Percentiles rank a stretch among this genome's conserved stretches.
Conservation (phyloP, 768 basidiomycete species). For the Trametes gibbosa region DNA sequence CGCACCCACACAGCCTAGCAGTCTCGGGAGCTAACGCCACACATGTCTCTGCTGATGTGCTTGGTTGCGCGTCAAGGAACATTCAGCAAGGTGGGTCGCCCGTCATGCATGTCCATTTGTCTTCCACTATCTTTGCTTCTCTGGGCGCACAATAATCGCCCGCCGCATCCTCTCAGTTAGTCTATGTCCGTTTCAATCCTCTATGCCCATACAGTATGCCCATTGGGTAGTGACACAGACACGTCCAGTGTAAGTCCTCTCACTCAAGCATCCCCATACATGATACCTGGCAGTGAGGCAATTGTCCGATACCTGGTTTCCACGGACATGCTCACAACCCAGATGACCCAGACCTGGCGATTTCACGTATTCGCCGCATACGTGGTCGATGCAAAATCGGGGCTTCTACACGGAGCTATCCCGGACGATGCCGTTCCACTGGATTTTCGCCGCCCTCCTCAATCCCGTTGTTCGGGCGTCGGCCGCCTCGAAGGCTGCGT, state of each 20-base stretch:
- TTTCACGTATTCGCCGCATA: neutral
- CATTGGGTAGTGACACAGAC: neutral
- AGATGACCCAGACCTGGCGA: neutral
- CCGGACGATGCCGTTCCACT: neutral
- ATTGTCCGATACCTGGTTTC: neutral
- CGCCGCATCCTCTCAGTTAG: neutral
- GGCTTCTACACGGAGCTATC: neutral
- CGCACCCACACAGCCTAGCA: too few species aligned
- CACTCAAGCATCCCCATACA: neutral
- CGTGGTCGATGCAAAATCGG: neutral
- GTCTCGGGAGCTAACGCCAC: too few species aligned
- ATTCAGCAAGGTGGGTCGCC: neutral
- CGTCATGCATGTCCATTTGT: neutral
- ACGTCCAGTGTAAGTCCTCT: neutral
- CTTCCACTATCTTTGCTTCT: neutral
- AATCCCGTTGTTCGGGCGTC: neutral
- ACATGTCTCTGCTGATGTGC: too few species aligned
- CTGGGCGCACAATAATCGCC: neutral
- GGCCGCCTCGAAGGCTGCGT: neutral
- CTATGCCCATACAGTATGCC: neutral
- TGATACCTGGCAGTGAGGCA: neutral
- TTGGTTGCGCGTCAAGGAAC: too few species aligned
- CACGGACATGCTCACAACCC: neutral
- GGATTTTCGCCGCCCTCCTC: neutral
- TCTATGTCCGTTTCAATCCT: neutral